These are phyloP conservation scores for Neonectria faginata DNA, from an alignment of 2,329 filamentous ascomycete species.

Conservation along the genomic window DNA sequence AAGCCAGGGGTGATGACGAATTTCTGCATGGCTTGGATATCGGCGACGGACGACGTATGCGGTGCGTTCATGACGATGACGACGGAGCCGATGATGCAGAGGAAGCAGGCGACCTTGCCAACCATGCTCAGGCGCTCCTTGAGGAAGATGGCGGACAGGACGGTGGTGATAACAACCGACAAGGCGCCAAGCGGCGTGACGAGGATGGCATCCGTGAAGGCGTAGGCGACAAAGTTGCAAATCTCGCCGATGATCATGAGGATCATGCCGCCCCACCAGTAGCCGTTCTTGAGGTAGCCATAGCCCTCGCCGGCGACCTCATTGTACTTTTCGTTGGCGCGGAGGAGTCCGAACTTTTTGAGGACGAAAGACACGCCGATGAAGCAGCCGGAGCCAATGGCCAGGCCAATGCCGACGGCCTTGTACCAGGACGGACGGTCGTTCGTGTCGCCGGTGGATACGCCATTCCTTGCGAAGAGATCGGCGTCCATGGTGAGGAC, in stretches of 20 bases:
- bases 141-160: slow-evolving; percentile 92
- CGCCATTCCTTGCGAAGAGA: slow-evolving; percentile 40
- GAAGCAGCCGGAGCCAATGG: slow-evolving; percentile 88
- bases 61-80: slow-evolving; percentile 96
- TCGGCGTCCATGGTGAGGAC: slow-evolving; percentile 39
- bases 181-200: slow-evolving; percentile 93
- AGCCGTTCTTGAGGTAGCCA: slow-evolving; percentile 93
- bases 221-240: slow-evolving; percentile 97
- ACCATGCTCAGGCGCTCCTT: slow-evolving; percentile 96
- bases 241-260: slow-evolving; percentile 97
- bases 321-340: slow-evolving; percentile 95
- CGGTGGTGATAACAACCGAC: slow-evolving; percentile 90
- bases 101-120: slow-evolving; percentile 94
- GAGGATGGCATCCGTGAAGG: slow-evolving; percentile 95
- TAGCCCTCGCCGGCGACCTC: slow-evolving; percentile 97
- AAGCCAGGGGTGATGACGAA: slow-evolving; percentile 91
- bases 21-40: slow-evolving; percentile 92
- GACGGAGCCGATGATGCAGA: slow-evolving; percentile 92
- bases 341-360: slow-evolving; percentile 92
- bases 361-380: slow-evolving; percentile 96
- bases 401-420: slow-evolving; percentile 85
- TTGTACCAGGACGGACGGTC: slow-evolving; percentile 75
- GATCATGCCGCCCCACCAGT: slow-evolving; percentile 96
- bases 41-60: slow-evolving; percentile 81
- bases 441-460: slow-evolving; percentile 26